These are phyloP conservation scores for Beta macrorhiza DNA, from an alignment of 179 eudicot species.

Conservation along the genomic window DNA sequence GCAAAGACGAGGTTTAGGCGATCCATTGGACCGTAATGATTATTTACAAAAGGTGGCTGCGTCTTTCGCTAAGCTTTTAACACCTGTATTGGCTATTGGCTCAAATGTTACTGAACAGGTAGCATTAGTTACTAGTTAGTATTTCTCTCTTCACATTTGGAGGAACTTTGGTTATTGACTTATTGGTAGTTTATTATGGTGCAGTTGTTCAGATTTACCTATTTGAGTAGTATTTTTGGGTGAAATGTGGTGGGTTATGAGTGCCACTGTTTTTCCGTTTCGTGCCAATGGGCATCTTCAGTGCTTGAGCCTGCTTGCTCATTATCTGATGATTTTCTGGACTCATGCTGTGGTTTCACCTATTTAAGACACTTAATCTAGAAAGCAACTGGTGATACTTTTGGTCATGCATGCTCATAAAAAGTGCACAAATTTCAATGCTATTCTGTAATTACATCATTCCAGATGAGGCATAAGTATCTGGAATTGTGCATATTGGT, in stretches of 20 bases:
- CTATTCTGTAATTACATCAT: not conserved
- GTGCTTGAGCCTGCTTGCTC: conserved; percentile 1
- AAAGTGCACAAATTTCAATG: not conserved
- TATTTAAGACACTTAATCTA: not conserved
- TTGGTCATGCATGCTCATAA: not conserved
- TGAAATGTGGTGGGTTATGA: not conserved
- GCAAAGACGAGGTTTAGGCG: not conserved
- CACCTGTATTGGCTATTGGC: conserved; percentile 4
- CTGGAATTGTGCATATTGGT: not conserved
- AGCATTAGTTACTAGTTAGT: not conserved
- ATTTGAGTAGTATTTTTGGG: not conserved
- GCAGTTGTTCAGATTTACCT: not conserved
- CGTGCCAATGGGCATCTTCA: not conserved
- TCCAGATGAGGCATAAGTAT: not conserved
- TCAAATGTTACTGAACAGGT: conserved; percentile 10
- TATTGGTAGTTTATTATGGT: not conserved
- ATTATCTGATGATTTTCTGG: not conserved
- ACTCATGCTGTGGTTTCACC: not conserved
- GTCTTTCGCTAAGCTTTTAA: not conserved
- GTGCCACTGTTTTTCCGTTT: not conserved
- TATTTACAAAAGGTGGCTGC: not conserved
- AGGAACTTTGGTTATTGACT: not conserved
- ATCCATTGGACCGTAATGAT: conserved; percentile 3
- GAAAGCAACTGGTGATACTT: not conserved
- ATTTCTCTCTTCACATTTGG: not conserved